Percentiles rank a stretch among this genome's conserved stretches.
Conservation (phyloP, 176 grass and related monocot genomes). For the Musa itinerans region DNA sequence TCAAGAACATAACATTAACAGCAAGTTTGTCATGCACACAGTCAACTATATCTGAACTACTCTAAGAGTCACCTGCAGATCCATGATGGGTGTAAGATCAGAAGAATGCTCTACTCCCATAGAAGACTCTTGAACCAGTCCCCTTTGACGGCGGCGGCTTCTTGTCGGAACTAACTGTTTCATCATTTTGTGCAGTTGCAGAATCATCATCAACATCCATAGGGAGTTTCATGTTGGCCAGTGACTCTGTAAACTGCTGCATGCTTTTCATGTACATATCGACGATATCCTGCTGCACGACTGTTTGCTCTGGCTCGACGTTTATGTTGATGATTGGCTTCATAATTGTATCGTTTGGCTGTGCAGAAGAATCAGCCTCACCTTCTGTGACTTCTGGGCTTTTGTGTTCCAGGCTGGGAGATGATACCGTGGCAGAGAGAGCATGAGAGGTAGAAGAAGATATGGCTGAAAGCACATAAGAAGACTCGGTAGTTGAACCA, state of each 20-base stretch:
- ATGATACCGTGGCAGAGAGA: slow-evolving; percentile 1
- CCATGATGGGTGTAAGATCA: slow-evolving; percentile 4
- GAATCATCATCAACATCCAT: slow-evolving; percentile 36
- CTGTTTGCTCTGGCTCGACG: slow-evolving; percentile 42
- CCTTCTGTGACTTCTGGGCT: slow-evolving; percentile 44
- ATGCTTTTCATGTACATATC: slow-evolving; percentile 99
- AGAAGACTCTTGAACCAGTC: slow-evolving; percentile 69
- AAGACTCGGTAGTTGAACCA: slow-evolving; percentile 42
- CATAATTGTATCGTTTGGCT: slow-evolving; percentile 22
- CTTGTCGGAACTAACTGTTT: slow-evolving; percentile 25
- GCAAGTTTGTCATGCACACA: neutral
- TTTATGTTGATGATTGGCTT: slow-evolving; percentile 42
- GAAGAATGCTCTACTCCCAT: slow-evolving; percentile 95
- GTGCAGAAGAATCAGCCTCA: slow-evolving; percentile 50
- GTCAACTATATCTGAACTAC: too few species aligned
- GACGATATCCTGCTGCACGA: slow-evolving; percentile 69
- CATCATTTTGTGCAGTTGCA: slow-evolving; percentile 8
- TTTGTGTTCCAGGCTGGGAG: slow-evolving; percentile 34
- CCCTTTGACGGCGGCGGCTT: slow-evolving; percentile 34
- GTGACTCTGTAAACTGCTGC: slow-evolving; percentile 86
- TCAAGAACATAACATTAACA: neutral
- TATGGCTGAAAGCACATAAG: neutral
- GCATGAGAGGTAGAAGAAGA: slow-evolving; percentile 27
- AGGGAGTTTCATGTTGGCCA: slow-evolving; percentile 95
- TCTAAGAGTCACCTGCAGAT: too few species aligned